Percentiles rank a stretch among this genome's conserved stretches.
These are phyloP conservation scores for Suillus hirtellus DNA, from an alignment of 768 basidiomycete genomes.

Conservation along the genomic window DNA sequence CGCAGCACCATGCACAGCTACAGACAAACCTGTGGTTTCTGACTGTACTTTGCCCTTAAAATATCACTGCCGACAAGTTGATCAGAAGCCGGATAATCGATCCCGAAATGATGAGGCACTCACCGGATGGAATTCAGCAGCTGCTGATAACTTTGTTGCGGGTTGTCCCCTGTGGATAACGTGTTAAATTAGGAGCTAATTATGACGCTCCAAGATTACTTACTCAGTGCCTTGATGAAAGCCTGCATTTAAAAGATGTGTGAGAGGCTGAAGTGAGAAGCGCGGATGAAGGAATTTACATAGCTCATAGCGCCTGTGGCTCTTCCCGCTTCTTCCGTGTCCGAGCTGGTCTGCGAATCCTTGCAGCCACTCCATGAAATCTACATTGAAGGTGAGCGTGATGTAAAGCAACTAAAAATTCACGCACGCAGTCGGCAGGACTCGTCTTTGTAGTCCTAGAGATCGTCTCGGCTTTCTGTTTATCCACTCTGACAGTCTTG, in stretches of 20 bases:
- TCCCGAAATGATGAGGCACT: conserved; percentile 7
- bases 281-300: conserved; percentile 39
- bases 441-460: conserved; percentile 69
- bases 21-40: conserved; percentile 51
- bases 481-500: conserved; percentile 69
- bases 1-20: neutral
- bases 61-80: conserved; percentile 31
- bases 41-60: conserved; percentile 48
- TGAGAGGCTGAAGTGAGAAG: neutral
- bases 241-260: conserved; percentile 35
- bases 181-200: conserved; percentile 5
- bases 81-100: neutral
- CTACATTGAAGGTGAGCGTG: conserved; percentile 33
- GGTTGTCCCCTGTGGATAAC: conserved; percentile 38
- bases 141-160: conserved; percentile 53
- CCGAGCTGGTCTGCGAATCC: conserved; percentile 81
- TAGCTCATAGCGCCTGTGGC: conserved; percentile 82
- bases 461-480: conserved; percentile 61
- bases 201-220: conserved; percentile 17
- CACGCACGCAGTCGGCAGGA: conserved; percentile 80
- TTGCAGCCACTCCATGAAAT: conserved; percentile 88
- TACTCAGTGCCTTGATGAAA: conserved; percentile 58
- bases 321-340: conserved; percentile 62
- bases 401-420: neutral
- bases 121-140: conserved; percentile 48